A percentile compares a stretch with the other conserved stretches of the same genome.
These are phyloP conservation scores for Ophiobolus disseminans DNA, from an alignment of 2,329 filamentous ascomycete genomes.

Conservation along the genomic window DNA sequence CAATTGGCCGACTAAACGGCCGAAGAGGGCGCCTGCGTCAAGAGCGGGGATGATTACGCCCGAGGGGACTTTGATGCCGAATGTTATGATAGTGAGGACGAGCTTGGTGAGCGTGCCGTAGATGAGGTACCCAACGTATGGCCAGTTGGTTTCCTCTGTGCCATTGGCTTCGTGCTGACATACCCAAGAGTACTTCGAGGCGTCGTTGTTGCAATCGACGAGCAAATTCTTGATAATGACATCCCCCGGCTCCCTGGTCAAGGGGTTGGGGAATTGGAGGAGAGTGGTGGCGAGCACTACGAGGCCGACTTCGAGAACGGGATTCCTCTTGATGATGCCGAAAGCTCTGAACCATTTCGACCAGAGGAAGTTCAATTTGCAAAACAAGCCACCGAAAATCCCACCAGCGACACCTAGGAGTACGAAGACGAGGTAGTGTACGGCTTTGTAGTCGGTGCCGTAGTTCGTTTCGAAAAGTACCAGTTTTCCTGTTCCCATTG, in stretches of 20 bases:
- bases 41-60: constrained; percentile 68
- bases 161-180: constrained; percentile 57
- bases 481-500: constrained; percentile 65
- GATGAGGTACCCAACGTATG: constrained; percentile 60
- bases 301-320: constrained; percentile 63
- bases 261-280: constrained; percentile 63
- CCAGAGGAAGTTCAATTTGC: constrained; percentile 65
- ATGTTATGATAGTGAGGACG: constrained; percentile 64
- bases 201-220: constrained; percentile 58
- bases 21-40: constrained; percentile 65
- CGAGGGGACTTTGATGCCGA: constrained; percentile 66
- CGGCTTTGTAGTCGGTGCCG: constrained; percentile 60
- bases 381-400: constrained; percentile 66
- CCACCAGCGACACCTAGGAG: constrained; percentile 65
- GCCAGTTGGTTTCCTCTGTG: constrained; percentile 30
- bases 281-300: constrained; percentile 62
- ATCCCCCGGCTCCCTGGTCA: constrained; percentile 64
- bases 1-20: constrained; percentile 59
- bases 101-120: constrained; percentile 64
- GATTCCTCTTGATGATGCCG: constrained; percentile 61
- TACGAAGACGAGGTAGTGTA: constrained; percentile 65
- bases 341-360: constrained; percentile 62
- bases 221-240: constrained; percentile 64
- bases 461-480: constrained; percentile 68
- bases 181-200: constrained; percentile 53